These are phyloP conservation scores for Fagus crenata DNA, from an alignment of 306 rosid species.

Conservation along the genomic window DNA sequence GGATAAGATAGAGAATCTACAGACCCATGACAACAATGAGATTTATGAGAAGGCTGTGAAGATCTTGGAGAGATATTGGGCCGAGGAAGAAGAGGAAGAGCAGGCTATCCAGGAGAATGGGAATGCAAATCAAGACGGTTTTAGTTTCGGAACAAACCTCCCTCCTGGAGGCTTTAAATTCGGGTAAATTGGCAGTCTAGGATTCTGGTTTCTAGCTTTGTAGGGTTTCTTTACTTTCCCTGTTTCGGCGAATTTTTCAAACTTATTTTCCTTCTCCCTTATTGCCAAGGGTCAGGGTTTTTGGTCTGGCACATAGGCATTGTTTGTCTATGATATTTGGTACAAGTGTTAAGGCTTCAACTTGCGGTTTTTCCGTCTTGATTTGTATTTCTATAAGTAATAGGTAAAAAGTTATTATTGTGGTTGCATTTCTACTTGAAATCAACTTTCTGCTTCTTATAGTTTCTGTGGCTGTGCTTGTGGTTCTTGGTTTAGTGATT, in stretches of 20 bases:
- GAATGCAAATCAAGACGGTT: constrained; percentile 42
- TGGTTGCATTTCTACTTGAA: no score
- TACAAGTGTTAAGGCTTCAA: no score
- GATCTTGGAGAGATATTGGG: constrained; percentile 74
- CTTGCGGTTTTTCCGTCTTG: constrained; percentile 7
- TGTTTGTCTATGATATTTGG: no score
- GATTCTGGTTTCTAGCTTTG: constrained; percentile 20
- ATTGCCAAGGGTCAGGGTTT: no score
- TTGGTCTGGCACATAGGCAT: no score
- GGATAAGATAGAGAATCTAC: constrained; percentile 60
- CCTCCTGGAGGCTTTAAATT: constrained; percentile 64
- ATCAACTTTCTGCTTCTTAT: background rate
- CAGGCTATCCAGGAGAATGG: constrained; percentile 42
- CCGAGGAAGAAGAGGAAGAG: constrained; percentile 63
- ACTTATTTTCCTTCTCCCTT: no score
- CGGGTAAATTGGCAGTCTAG: constrained; percentile 28
- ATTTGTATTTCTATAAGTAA: no score
- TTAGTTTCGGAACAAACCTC: constrained; percentile 46
- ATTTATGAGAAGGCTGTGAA: constrained; percentile 70
- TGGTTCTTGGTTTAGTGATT: background rate
- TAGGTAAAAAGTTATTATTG: no score
- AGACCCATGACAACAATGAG: constrained; percentile 60
- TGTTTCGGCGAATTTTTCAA: background rate
- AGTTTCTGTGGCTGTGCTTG: background rate
- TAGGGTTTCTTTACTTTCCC: constrained; percentile 14